Conservation (phyloP, 371 early-diverging fungal genomes). For the Mucor saturninus region DNA sequence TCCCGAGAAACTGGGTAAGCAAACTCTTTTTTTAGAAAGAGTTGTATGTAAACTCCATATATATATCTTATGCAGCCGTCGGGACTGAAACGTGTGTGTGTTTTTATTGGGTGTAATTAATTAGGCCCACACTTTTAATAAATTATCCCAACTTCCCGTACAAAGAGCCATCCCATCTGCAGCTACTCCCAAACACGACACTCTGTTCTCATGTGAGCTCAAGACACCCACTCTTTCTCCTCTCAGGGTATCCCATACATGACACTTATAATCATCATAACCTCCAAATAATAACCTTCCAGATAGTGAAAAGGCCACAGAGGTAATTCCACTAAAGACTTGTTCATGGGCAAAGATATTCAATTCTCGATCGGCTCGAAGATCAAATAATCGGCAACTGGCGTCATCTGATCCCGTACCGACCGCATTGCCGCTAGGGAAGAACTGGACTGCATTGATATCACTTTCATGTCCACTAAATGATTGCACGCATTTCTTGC, state of each 20-base stretch:
- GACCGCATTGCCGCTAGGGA: slow-evolving; percentile 96
- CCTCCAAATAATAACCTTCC: slow-evolving; percentile 96
- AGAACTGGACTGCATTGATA: slow-evolving; percentile 98
- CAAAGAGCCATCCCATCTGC: slow-evolving; percentile 97
- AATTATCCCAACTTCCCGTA: slow-evolving; percentile 97
- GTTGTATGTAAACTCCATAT: no score
- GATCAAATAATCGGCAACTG: slow-evolving; percentile 94
- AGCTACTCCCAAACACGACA: slow-evolving; percentile 94
- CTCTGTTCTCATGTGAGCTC: slow-evolving; percentile 96
- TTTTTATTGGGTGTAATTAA: no score
- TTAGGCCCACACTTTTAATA: slow-evolving; percentile 75
- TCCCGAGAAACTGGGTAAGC: no score
- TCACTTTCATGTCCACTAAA: slow-evolving; percentile 97
- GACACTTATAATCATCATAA: slow-evolving; percentile 97
- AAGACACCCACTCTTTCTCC: slow-evolving; percentile 93
- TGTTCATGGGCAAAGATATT: slow-evolving; percentile 94
- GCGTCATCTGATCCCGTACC: slow-evolving; percentile 98
- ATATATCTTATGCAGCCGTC: no score
- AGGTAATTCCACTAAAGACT: slow-evolving; percentile 95
- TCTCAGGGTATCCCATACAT: slow-evolving; percentile 97
- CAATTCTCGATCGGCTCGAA: slow-evolving; percentile 96
- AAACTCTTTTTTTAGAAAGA: no score
- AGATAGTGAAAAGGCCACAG: slow-evolving; percentile 92
- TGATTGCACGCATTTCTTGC: slow-evolving; percentile 93
- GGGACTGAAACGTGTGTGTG: no score